Evolutionary conservation across 2,329 filamentous ascomycete genomes (phyloP).

Genomic region (Hymenoscyphus infarciens): DNA sequence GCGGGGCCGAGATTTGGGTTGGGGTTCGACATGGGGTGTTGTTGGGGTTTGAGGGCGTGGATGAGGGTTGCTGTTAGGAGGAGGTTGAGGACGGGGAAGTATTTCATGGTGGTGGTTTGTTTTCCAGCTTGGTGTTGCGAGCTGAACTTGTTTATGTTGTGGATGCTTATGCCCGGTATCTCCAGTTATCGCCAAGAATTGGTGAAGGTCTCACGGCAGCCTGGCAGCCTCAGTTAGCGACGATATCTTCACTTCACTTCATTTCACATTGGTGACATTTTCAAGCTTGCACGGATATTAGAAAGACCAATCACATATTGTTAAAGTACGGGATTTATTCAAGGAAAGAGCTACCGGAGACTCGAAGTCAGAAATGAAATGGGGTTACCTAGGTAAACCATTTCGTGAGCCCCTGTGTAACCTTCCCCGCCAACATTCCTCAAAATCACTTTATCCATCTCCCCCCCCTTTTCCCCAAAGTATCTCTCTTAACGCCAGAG

Average conservation of each 20-base stretch:
- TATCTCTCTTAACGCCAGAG: neutral
- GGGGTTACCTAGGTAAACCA: too few species aligned
- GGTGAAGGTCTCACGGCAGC: neutral
- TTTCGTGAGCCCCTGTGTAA: too few species aligned
- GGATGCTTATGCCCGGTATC: neutral
- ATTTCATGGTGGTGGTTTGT: constrained; percentile 19
- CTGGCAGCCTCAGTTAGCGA: neutral
- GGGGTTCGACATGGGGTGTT: constrained; percentile 19
- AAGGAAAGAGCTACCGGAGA: too few species aligned
- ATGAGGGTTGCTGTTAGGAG: constrained; percentile 19
- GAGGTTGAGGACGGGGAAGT: constrained; percentile 4
- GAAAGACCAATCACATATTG: too few species aligned
- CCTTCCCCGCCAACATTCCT: too few species aligned
- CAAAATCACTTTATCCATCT: neutral
- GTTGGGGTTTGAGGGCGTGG: constrained; percentile 5
- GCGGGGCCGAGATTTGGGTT: constrained; percentile 27
- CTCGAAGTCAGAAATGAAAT: too few species aligned
- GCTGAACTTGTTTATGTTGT: neutral
- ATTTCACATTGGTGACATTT: too few species aligned
- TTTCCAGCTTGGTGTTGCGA: constrained; percentile 3
- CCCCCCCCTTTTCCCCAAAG: neutral
- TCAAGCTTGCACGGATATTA: too few species aligned
- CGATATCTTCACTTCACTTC: neutral
- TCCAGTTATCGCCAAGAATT: neutral
- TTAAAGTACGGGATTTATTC: too few species aligned